Base-by-base conservation (phyloP, 2,329 filamentous ascomycete species). In the Talaromyces verruculosus region DNA sequence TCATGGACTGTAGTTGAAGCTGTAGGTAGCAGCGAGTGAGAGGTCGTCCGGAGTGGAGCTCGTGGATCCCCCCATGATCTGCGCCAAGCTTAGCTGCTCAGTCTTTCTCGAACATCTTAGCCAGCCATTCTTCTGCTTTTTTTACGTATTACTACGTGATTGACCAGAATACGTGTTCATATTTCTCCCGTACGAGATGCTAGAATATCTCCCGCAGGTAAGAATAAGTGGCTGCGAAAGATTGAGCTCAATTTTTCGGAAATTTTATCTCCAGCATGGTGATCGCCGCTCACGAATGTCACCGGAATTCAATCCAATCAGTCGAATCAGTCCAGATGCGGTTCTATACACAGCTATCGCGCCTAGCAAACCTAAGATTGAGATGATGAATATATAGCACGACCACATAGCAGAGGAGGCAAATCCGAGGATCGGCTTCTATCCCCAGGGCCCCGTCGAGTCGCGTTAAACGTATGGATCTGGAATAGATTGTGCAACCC, bases 41-140 rank as follows among this genome's bases (percentile, higher is more conserved):
- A 51, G 25, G 49, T 53, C 49, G 55, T 35, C 19, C 22, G n/a
- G 19, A 58, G 55, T 58, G 55, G 55, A 58, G 55, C 55, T 25
- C 33, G 55, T 58, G 55, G 55, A 58, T 58, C 55, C 55, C 55
- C 45, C 51, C 22, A 39, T 37, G 53, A 57, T 57, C 53, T 57
- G 33, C 53, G 53, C 53, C 53, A 57, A 57, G 53, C 53, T 57
- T 57, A 37, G 28, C 25, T 6, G 28, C 28, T 1, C 7, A 33
- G 30, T 19, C 30, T 11, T 35, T n/a, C n/a, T 55, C 22, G 13
- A 25, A 25, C 25, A 10, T 53, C 25, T 22, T 17, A 35, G 28
- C 51, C 51, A 35, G 25, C 51, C 37, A 19, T 25, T 25, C 30
- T 35, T 15, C 51, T 19, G 13, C 30, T 33, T 55, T 6, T 53